Conservation (phyloP, 1,139 yeast species). For the Suhomyces terraborum region DNA sequence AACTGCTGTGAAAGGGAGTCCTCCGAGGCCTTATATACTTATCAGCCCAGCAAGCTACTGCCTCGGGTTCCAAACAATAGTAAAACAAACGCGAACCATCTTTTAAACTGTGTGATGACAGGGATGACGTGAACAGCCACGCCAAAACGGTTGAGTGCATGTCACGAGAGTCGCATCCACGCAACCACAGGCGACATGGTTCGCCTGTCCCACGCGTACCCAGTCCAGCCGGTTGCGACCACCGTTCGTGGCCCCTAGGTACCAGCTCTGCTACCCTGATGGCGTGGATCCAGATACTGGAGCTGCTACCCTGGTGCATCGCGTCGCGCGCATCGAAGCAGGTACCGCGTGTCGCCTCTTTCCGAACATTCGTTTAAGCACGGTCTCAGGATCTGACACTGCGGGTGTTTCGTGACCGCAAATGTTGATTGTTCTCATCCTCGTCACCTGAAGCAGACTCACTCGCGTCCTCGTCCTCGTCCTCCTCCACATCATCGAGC, state of each 20-base stretch:
- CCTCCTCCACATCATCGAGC: constrained; percentile 3
- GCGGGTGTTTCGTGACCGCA: constrained; percentile 1
- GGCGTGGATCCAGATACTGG: neutral
- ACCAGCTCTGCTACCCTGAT: neutral
- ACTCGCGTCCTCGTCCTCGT: constrained; percentile 2
- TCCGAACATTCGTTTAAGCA: neutral
- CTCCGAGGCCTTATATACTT: neutral
- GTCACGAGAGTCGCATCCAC: neutral
- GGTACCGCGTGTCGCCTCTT: constrained; percentile 2
- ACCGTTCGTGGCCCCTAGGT: neutral
- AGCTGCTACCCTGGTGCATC: neutral
- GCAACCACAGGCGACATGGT: neutral
- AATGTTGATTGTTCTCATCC: neutral
- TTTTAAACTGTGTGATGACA: neutral
- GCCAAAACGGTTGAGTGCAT: no score
- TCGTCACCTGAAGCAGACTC: neutral
- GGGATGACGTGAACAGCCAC: neutral
- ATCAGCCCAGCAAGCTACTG: neutral
- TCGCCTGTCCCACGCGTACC: neutral
- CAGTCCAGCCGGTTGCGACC: neutral
- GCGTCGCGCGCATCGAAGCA: constrained; percentile 3
- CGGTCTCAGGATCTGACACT: neutral
- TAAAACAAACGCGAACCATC: neutral
- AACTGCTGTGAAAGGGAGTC: neutral
- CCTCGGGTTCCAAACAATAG: constrained; percentile 6